Evolutionary conservation across 352 stramenopile genomes (phyloP), one percentile per base, ranked within the genome.

Genomic region (Phytophthora tentaculata): DNA sequence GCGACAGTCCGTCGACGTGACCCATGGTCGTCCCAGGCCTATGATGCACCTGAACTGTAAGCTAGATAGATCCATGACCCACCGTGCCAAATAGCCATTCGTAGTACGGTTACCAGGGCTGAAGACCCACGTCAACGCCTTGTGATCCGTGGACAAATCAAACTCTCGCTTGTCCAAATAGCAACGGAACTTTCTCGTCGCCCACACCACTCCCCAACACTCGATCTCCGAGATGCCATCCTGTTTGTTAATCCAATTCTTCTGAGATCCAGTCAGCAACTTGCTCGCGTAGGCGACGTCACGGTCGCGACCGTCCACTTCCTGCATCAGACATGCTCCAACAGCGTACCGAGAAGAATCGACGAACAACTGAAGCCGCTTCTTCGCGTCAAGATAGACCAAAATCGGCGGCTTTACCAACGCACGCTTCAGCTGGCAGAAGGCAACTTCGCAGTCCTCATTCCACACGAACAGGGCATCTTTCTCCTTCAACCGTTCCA

Each of bases 21-120:
- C n/a, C 28, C 28, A 32, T 1, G 5, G 28, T 8, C 28, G 28
- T 32, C 28, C 67, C 29, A 70, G 22, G 13, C 74, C 39, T 1
- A 59, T 76, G n/a, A 71, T 53, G 39, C 14, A 45, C 12, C 7
- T 45, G 16, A 45, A 45, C 7, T 45, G 39, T 7, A 45, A 14
- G 20, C 20, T 45, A 2, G 12, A 45, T 6, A 45, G 8, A 12
- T 19, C 1, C 39, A 45, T 45, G 14, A 14, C 14, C 39, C 39
- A 45, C 39, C 39, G 0, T 45, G 39, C 39, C 12, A 45, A 20
- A 12, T 45, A 20, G 2, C 13, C 39, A 20, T 20, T 45, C 17
- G 1, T 45, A 5, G 39, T 45, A n/a, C 39, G 39, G 39, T 45
- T 45, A 9, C 1, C 39, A 20, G 1, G 39, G 16, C 39, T 45